Conservation (phyloP, 2,329 filamentous ascomycete genomes). For the Ilyonectria robusta region DNA sequence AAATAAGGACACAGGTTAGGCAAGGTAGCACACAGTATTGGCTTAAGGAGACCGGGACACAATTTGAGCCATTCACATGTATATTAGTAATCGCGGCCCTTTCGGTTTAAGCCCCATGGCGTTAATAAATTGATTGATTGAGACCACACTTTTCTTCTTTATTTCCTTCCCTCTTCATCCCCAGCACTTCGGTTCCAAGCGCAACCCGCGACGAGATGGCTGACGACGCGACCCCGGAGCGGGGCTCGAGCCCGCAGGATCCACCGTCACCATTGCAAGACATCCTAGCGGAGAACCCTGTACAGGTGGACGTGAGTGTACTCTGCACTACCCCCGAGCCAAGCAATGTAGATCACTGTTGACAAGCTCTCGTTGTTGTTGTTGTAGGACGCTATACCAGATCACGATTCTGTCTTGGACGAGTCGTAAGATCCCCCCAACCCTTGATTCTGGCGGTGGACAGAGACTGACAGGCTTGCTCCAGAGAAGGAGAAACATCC, state of each 20-base stretch:
- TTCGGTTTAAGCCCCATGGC: no score
- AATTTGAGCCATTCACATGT: no score
- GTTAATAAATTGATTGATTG: not conserved
- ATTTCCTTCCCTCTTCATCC: not conserved
- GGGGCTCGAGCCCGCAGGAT: not conserved
- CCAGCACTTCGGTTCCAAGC: conserved; percentile 3
- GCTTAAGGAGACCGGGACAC: no score
- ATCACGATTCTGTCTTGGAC: conserved; percentile 3
- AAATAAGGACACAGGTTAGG: no score
- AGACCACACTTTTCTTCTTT: not conserved
- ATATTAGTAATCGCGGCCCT: no score
- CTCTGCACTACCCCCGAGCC: not conserved
- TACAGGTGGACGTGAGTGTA: conserved; percentile 11
- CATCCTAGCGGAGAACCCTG: not conserved
- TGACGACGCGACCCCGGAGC: not conserved
- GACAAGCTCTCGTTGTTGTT: conserved; percentile 1
- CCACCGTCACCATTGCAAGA: conserved; percentile 2
- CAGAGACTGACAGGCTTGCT: not conserved
- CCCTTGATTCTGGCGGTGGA: conserved; percentile 3
- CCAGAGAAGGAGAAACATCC: conserved; percentile 24
- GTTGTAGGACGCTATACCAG: conserved; percentile 1
- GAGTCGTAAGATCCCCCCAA: conserved; percentile 14
- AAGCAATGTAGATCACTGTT: conserved; percentile 2
- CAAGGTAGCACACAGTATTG: no score
- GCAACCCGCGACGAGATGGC: conserved; percentile 1